Evolutionary conservation across 768 basidiomycete species (phyloP), one percentile per base, ranked within the genome.

Genomic region (Solioccasus polychromus): DNA sequence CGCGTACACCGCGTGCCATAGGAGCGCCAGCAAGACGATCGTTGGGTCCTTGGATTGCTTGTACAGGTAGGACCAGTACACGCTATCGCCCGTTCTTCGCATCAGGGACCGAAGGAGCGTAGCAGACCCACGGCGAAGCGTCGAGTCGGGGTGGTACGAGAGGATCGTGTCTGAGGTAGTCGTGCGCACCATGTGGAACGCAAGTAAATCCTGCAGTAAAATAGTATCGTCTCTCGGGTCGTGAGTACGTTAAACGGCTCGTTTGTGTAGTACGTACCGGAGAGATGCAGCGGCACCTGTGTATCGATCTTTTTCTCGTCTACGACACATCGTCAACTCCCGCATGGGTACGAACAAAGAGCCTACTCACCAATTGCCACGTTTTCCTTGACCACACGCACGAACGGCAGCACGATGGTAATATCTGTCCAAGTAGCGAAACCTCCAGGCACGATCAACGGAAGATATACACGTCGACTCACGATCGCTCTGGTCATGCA

Each of bases 1-100:
- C 4, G 77, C 73, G 56, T 82, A 82, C 7, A 81, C 51, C 0
- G 77, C 72, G 51, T 80, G 79, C 81, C 81, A 83, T 19, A 83
- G 62, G 24, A 74, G 62, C 14, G 74, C 68, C n/a, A 82, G 58
- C 30, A 82, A 67, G 19, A 80, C 54, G 45, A 82, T 78, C 0
- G 79, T 82, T 2, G 80, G 77, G 46, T 82, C 80, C 6, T 65
- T 66, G 52, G 42, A 56, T 23, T 30, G 48, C 0, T 18, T 0
- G 18, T 57, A 68, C 15, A 66, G 53, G 20, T 63, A 66, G 14
- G 59, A 57, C 63, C 64, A 66, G 23, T 68, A 70, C 8, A 70
- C 65, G 8, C 68, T 67, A 5, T 57, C 53, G 0, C 68, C 61
- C 3, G 61, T 67, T 25, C 63, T 51, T 30, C 51, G 53, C 3